Conservation (phyloP, 2,329 filamentous ascomycete genomes). For the Hypoxylon sp. region DNA sequence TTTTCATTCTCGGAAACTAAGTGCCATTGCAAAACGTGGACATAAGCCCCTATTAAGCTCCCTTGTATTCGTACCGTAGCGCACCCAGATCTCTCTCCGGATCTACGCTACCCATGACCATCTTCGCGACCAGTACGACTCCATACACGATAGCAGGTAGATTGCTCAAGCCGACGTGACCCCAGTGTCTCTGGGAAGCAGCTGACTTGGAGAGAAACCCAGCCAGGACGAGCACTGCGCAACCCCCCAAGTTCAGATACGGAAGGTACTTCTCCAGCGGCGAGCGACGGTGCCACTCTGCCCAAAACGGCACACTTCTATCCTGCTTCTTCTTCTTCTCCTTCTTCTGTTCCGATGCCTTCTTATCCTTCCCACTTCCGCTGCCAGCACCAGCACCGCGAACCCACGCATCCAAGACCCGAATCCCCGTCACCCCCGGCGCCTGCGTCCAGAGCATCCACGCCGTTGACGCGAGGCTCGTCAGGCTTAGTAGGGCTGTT, state of each 20-base stretch:
- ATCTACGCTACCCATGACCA: constrained; percentile 78
- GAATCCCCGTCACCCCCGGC: constrained; percentile 68
- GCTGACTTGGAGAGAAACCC: constrained; percentile 57
- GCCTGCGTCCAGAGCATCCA: constrained; percentile 73
- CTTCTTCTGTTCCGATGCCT: background rate
- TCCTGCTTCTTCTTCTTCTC: constrained; percentile 30
- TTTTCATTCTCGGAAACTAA: background rate
- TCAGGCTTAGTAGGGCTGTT: constrained; percentile 70
- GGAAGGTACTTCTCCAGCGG: constrained; percentile 73
- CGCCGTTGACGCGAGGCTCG: constrained; percentile 73
- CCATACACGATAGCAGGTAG: constrained; percentile 72
- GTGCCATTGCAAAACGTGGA: background rate
- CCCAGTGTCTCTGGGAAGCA: constrained; percentile 46
- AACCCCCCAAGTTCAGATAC: constrained; percentile 72
- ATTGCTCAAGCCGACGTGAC: constrained; percentile 62
- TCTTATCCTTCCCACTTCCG: constrained; percentile 25
- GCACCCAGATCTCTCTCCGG: constrained; percentile 73
- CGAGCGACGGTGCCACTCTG: constrained; percentile 46
- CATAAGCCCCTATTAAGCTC: constrained; percentile 59
- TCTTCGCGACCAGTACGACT: constrained; percentile 73
- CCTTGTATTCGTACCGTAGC: constrained; percentile 77
- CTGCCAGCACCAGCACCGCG: constrained; percentile 41
- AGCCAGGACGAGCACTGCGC: constrained; percentile 64
- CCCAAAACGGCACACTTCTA: constrained; percentile 37
- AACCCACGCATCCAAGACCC: constrained; percentile 63